Conservation (phyloP, 1,284 basidiomycete species). For the Leccinum fallax region DNA sequence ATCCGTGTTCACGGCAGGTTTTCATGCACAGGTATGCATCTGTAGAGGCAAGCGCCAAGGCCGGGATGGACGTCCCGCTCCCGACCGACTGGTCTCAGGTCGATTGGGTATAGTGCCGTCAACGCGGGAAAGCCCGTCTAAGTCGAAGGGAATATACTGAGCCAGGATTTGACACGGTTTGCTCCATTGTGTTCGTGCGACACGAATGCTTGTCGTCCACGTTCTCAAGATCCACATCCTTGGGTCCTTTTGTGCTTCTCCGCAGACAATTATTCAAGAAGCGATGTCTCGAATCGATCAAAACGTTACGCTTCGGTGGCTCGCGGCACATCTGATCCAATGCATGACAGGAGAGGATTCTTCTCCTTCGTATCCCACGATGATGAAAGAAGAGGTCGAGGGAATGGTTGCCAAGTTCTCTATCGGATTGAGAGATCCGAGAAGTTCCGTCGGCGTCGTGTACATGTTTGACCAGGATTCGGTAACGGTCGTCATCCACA, state of each 20-base stretch:
- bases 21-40: conserved; percentile 11
- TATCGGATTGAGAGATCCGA: conserved; percentile 3
- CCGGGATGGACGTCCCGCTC: conserved; percentile 12
- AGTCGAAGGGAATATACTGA: conserved; percentile 12
- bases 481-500: conserved; percentile 34
- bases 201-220: conserved; percentile 19
- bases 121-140: conserved; percentile 18
- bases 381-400: conserved; percentile 23
- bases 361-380: background rate
- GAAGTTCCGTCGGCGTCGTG: conserved; percentile 18
- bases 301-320: conserved; percentile 27
- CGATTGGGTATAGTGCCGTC: conserved; percentile 28
- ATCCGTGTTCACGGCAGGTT: background rate
- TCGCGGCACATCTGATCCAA: conserved; percentile 19
- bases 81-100: conserved; percentile 20
- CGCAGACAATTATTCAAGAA: conserved; percentile 8
- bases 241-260: conserved; percentile 16
- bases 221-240: conserved; percentile 30
- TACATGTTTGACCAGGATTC: conserved; percentile 36
- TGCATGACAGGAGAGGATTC: conserved; percentile 9
- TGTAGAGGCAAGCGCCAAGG: conserved; percentile 17
- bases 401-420: conserved; percentile 30
- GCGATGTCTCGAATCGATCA: conserved; percentile 20
- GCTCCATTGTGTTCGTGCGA: background rate
- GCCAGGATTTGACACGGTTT: conserved; percentile 35